phyloP scores from a whole-genome alignment of 1,284 basidiomycete species.

The Irpex sp. region DNA sequence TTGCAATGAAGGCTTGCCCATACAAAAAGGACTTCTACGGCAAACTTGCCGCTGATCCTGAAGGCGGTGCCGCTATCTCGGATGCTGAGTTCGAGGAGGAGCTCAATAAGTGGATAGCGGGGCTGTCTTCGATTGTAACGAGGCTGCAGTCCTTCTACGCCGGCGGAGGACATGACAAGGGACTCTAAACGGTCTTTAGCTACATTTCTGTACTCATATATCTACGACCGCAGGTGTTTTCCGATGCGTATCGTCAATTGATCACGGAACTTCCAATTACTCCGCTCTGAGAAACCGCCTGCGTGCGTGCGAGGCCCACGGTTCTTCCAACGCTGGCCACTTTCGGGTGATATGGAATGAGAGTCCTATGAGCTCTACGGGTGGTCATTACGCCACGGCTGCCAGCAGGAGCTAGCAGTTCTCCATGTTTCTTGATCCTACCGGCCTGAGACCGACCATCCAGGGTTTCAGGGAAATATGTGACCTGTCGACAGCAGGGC shows the following conservation, averaged over 20 bases:
- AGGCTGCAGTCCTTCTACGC: slow-evolving; percentile 75
- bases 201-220: neutral
- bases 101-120: slow-evolving; percentile 65
- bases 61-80: slow-evolving; percentile 50
- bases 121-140: slow-evolving; percentile 68
- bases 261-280: neutral
- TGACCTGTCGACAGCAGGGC: no score
- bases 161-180: slow-evolving; percentile 48
- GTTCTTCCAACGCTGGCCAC: no score
- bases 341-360: no score
- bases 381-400: no score
- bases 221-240: neutral
- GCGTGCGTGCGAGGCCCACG: no score
- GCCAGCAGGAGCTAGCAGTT: no score
- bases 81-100: slow-evolving; percentile 67
- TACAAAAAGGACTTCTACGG: slow-evolving; percentile 87
- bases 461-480: no score
- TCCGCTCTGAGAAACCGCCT: no score
- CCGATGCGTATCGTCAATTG: neutral
- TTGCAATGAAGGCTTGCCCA: slow-evolving; percentile 97
- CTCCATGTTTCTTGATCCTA: no score
- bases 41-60: slow-evolving; percentile 78
- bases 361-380: no score
- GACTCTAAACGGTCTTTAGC: slow-evolving; percentile 34
- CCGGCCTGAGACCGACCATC: no score